Evolutionary conservation across 2,329 filamentous ascomycete species (phyloP), one percentile per base, ranked within the genome.

Genomic region (Botrytis elliptica): DNA sequence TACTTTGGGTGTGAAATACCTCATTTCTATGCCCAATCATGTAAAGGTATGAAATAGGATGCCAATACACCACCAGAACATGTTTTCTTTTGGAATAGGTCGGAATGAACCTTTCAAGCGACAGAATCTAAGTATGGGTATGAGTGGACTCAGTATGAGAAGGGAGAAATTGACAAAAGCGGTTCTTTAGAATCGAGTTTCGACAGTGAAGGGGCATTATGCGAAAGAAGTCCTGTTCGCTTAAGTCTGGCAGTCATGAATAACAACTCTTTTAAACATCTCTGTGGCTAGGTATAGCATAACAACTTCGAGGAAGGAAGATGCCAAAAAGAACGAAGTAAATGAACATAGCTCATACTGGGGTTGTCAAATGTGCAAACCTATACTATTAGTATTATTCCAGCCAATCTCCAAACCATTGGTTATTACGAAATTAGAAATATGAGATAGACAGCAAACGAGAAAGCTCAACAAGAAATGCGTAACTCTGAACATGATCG

Each of bases 211-310:
- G 12, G 4, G 12, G 25, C 12, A 14, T 29, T 5, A 4, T 29
- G 1, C 4, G 5, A 0, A 29, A 29, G 52, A 29, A 55, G 0
- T 18, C 14, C 6, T 0, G n/a, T 0, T 55, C 52, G 25, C n/a
- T 18, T 0, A 6, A 55, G 6, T 55, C 52, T n/a, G 2, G 1
- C 7, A 3, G 14, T 18, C n/a, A 16, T 16, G 33, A 33, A 33
- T 6, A 3, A 55, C 4, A 14, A 8, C 0, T 29, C 6, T 8
- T 29, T 55, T 16, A 3, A 7, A 29, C 6, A 16, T 18, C 52
- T 9, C n/a, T 8, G 8, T 29, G 25, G 14, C 14, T n/a, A 6
- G 10, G 4, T 52, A 29, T 18, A 6, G 49, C 12, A 7, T 2
- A n/a, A 18, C 18, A 18, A 25, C n/a, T 18, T 3, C 6, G 6